Base-by-base conservation (phyloP, 495 filamentous ascomycete genomes). In the Penicillium waksmanii region DNA sequence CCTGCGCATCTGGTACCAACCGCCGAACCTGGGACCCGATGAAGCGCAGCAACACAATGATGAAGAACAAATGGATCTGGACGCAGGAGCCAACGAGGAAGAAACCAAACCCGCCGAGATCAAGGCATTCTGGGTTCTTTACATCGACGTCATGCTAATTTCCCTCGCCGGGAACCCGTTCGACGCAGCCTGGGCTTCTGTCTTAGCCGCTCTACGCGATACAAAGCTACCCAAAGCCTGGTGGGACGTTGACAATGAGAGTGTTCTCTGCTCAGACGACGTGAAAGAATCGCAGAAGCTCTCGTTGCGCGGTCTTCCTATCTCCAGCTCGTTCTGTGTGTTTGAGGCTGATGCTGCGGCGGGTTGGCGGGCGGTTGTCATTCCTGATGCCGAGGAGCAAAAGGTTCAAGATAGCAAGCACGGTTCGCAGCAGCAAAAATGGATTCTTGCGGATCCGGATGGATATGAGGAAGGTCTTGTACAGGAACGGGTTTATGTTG, bases 91-190 rank as follows among this genome's bases (percentile, higher is more conserved):
- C 15, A 47, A 25, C 21, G 51, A 46, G 9, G 56, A 65, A 40
- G 38, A 62, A 21, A 35, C 42, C 17, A 61, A 60, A 44, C 57
- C 70, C 46, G 73, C 66, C 25, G 82, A 89, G 65, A 76, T 92
- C 34, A 92, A 91, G 70, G 93, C 87, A 5, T 98, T 92, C 70
- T 98, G 94, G 94, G 86, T 88, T 10, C 85, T 98, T 3, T 97
- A 97, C 66, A 92, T 98, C 59, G 92, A 97, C 73, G 73, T 96
- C 23, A 82, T 97, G 68, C 91, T 96, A 69, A 87, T 97, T 54
- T 94, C 91, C 0, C 84, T 96, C 13, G 93, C 96, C 52, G 94
- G 94, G 0, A 96, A 93, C 66, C 84, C 91, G 13, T 92, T 98
- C 64, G 93, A 98, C 61, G 89, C 88, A 3, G 90, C 91, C 1